A percentile compares a stretch with the other conserved stretches of the same genome.
Evolutionary conservation across 768 basidiomycete species (phyloP).

Genomic region (Termitomyces sp.): DNA sequence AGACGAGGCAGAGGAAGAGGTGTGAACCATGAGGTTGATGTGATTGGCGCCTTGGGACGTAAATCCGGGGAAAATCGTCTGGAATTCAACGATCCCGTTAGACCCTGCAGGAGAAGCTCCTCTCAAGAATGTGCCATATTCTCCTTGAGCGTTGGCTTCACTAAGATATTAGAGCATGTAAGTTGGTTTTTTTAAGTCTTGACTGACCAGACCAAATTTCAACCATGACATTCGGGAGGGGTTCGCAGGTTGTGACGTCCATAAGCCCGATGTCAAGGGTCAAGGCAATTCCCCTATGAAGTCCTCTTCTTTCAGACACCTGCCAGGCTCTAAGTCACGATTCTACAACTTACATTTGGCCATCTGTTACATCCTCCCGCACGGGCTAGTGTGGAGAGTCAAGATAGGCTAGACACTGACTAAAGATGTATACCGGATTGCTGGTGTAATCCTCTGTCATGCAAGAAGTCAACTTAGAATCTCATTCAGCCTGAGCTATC

Average conservation of each 20-base stretch:
- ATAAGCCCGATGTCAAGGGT: conserved; percentile 37
- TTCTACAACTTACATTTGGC: conserved; percentile 13
- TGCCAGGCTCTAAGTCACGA: not conserved
- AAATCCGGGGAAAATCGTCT: conserved; percentile 33
- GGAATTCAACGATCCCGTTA: conserved; percentile 36
- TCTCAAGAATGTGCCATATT: conserved; percentile 32
- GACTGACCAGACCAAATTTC: conserved; percentile 21
- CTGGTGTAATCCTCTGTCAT: conserved; percentile 12
- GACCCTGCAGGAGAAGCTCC: conserved; percentile 29
- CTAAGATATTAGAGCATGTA: not conserved
- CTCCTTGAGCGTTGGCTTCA: conserved; percentile 31
- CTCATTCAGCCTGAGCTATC: not conserved
- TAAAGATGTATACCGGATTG: conserved; percentile 9
- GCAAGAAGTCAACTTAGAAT: not conserved
- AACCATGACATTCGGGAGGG: conserved; percentile 33
- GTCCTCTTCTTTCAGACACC: not conserved
- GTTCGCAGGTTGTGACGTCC: conserved; percentile 34
- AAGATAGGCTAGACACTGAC: not conserved
- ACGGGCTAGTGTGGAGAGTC: conserved; percentile 5
- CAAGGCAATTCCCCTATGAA: conserved; percentile 29
- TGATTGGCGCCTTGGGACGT: conserved; percentile 33
- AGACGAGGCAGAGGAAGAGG: conserved; percentile 22
- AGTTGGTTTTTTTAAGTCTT: not conserved
- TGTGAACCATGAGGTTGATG: conserved; percentile 32
- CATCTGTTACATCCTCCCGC: conserved; percentile 18